These are phyloP conservation scores for Favolaschia claudopus DNA, from an alignment of 768 basidiomycete genomes.

Conservation along the genomic window DNA sequence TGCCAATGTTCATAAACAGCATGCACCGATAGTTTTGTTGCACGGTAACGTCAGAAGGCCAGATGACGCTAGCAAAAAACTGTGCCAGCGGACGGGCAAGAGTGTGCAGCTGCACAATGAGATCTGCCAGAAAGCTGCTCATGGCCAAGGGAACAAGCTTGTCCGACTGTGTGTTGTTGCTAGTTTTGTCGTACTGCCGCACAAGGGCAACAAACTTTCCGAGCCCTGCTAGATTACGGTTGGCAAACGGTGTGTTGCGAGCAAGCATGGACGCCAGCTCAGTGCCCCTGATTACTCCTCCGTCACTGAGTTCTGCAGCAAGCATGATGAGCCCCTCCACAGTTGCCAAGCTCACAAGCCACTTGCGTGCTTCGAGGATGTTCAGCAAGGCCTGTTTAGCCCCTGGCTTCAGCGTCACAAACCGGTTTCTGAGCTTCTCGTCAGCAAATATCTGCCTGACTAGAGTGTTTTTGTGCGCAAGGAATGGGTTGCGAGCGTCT, in stretches of 20 bases:
- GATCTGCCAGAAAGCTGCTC: constrained; percentile 29
- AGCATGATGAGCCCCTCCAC: constrained; percentile 17
- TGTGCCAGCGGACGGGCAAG: constrained; percentile 29
- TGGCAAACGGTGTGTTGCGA: constrained; percentile 30
- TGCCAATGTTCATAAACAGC: constrained; percentile 29
- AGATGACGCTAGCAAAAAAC: neutral
- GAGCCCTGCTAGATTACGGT: neutral
- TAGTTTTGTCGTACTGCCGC: constrained; percentile 34
- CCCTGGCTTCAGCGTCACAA: constrained; percentile 20
- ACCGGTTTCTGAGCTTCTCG: constrained; percentile 17
- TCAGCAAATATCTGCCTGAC: neutral
- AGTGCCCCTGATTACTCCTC: constrained; percentile 18
- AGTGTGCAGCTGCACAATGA: constrained; percentile 36
- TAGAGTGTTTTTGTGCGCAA: neutral
- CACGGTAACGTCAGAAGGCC: neutral
- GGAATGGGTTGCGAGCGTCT: constrained; percentile 12
- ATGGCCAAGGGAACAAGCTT: constrained; percentile 37
- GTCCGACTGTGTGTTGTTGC: constrained; percentile 24
- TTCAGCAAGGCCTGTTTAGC: constrained; percentile 14
- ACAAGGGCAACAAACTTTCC: constrained; percentile 23
- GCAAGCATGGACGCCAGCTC: constrained; percentile 27
- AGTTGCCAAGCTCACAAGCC: neutral
- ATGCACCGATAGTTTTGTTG: constrained; percentile 21
- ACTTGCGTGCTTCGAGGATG: constrained; percentile 14
- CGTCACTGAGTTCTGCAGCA: constrained; percentile 27